These are phyloP conservation scores for Colletotrichum salicis DNA, from an alignment of 2,329 filamentous ascomycete genomes.

Conservation along the genomic window DNA sequence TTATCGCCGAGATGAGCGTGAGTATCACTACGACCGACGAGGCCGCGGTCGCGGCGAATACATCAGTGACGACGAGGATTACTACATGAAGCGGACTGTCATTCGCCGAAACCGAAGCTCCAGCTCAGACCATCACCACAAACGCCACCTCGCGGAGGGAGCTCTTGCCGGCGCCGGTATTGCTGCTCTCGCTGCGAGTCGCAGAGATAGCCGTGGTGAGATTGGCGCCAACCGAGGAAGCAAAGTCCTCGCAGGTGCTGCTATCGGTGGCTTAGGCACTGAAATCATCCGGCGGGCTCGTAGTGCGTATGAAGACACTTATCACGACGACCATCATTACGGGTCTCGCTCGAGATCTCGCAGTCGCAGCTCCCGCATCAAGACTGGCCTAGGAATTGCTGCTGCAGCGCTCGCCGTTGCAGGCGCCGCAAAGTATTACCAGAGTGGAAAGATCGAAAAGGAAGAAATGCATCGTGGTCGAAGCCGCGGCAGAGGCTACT, in stretches of 20 bases:
- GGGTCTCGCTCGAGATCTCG: conserved; percentile 47
- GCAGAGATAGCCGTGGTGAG: conserved; percentile 62
- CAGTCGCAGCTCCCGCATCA: conserved; percentile 56
- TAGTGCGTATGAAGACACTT: conserved; percentile 63
- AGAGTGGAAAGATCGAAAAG: conserved; percentile 68
- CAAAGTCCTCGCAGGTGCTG: conserved; percentile 70
- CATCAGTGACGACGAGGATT: conserved; percentile 53
- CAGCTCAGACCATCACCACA: conserved; percentile 61
- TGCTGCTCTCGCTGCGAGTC: conserved; percentile 67
- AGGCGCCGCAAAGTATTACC: conserved; percentile 73
- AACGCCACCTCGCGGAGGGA: conserved; percentile 71
- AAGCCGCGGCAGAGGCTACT: conserved; percentile 58
- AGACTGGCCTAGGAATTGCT: conserved; percentile 71
- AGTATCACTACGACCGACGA: conserved; percentile 46
- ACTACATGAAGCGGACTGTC: conserved; percentile 56
- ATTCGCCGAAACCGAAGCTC: conserved; percentile 63
- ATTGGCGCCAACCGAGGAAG: conserved; percentile 63
- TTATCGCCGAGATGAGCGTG: conserved; percentile 40
- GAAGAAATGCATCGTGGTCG: conserved; percentile 69
- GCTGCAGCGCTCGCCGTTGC: conserved; percentile 72
- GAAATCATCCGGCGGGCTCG: conserved; percentile 69
- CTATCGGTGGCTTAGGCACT: conserved; percentile 70
- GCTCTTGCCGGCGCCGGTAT: conserved; percentile 72
- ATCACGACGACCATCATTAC: conserved; percentile 55
- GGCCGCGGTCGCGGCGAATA: conserved; percentile 49